Evolutionary conservation across 805 yeast genomes (phyloP), one percentile per base, ranked within the genome.

Genomic region (Teunomyces lycoperdinae): DNA sequence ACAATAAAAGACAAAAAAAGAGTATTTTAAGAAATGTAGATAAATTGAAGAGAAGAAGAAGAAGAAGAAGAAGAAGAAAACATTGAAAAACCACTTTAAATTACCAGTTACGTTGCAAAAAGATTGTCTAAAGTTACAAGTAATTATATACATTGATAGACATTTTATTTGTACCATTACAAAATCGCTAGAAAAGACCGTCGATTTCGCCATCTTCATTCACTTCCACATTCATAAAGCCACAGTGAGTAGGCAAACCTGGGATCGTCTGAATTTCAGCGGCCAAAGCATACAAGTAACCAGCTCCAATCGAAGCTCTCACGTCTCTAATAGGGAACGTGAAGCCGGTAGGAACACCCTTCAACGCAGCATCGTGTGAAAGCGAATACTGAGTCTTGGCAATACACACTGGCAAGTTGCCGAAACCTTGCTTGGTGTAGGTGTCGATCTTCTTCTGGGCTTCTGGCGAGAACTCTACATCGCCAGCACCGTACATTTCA

Each of bases 211-310:
- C 92, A 53, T 85, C 80, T 36, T 83, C 89, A 60, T 81, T 79
- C 45, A 87, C 89, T 68, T 87, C 94, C 44, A 87, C 89, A 58
- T 87, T 85, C 92, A 87, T 87, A 70, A 83, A 87, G 35, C 95
- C 94, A 64, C 88, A 83, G 62, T 85, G 87, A 3, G 95, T 87
- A 49, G 94, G 88, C 64, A 87, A 76, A 50, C 95, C 94, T 27
- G 95, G 95, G 59, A 87, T 87, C 40, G 95, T 87, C 74, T 84
- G 88, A 60, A 87, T 87, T 66, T 86, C 91, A 46, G 89, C 94
- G 4, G 95, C 94, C 58, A 87, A 74, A 4, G 92, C 94, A 61
- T 86, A 87, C 66, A 87, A 75, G 68, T 87, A 87, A 4, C 94
- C 94, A 33, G 94, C 94, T 68, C 95, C 95, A 56, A 84, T 78